Percentiles rank a stretch among this genome's conserved stretches.
Evolutionary conservation across 2,329 filamentous ascomycete species (phyloP).

Genomic region (Claviceps cyperi): DNA sequence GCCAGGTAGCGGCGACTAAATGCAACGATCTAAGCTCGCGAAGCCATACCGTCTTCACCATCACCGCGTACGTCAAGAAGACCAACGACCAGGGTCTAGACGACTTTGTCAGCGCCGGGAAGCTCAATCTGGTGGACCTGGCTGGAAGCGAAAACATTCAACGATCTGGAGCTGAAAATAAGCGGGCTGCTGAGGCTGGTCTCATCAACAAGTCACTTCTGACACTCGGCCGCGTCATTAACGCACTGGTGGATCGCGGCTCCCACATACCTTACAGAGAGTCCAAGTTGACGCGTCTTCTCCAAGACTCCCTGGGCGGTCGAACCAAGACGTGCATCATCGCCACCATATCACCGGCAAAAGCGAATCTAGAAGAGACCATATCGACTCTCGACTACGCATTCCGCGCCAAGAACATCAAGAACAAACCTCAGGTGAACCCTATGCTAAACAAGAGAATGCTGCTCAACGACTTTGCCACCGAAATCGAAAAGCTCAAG

Average conservation of each 20-base stretch:
- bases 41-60: conserved; percentile 94
- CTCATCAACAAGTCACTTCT: conserved; percentile 96
- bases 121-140: conserved; percentile 91
- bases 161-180: conserved; percentile 93
- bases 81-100: conserved; percentile 70
- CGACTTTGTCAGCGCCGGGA: conserved; percentile 79
- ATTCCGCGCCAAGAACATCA: conserved; percentile 95
- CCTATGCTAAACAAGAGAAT: conserved; percentile 87
- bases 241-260: conserved; percentile 81
- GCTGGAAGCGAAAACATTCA: conserved; percentile 97
- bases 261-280: conserved; percentile 85
- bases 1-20: conserved; percentile 98
- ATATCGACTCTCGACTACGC: conserved; percentile 97
- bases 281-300: conserved; percentile 83
- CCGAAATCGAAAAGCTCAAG: conserved; percentile 88
- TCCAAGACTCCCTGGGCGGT: conserved; percentile 93
- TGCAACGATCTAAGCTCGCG: conserved; percentile 96
- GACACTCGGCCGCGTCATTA: conserved; percentile 91
- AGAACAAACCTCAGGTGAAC: conserved; percentile 94
- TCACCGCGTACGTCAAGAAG: conserved; percentile 81
- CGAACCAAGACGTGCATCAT: conserved; percentile 98
- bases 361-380: conserved; percentile 91
- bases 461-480: conserved; percentile 73
- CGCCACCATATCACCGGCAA: conserved; percentile 85
- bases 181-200: conserved; percentile 86